Conservation (phyloP, 1,284 basidiomycete species). For the Meira miltonrushii region DNA sequence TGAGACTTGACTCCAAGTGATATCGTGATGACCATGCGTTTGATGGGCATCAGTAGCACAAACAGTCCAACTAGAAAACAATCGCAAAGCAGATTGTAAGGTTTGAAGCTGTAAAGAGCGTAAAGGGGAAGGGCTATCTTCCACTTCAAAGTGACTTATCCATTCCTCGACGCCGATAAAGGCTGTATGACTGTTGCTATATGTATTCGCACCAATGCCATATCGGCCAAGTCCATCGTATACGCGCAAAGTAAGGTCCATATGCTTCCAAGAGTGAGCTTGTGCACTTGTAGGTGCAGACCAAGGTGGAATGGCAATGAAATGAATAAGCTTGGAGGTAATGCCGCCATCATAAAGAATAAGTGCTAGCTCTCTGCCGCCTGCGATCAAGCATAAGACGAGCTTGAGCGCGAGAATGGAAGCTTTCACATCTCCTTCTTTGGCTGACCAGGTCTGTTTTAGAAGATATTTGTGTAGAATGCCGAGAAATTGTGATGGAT, state of each 20-base stretch:
- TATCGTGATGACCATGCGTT: constrained; percentile 77
- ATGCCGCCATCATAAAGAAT: constrained; percentile 57
- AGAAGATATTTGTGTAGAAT: background rate
- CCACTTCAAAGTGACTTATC: background rate
- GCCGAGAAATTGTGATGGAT: background rate
- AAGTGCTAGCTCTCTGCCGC: constrained; percentile 66
- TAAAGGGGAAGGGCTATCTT: background rate
- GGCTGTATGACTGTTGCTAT: constrained; percentile 51
- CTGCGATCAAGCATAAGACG: constrained; percentile 61
- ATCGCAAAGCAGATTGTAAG: constrained; percentile 38
- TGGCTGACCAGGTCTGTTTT: constrained; percentile 11
- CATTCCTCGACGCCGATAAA: constrained; percentile 8
- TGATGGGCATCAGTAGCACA: constrained; percentile 83
- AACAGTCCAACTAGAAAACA: constrained; percentile 69
- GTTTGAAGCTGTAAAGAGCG: background rate
- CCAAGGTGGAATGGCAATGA: constrained; percentile 62
- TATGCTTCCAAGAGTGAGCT: constrained; percentile 55
- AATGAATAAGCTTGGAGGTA: constrained; percentile 69
- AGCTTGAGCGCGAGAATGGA: constrained; percentile 57
- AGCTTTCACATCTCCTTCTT: constrained; percentile 1
- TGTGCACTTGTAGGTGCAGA: constrained; percentile 53
- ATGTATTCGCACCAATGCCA: constrained; percentile 67
- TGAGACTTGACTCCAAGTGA: constrained; percentile 79
- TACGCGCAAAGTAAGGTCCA: constrained; percentile 63
- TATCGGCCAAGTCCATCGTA: constrained; percentile 69